A percentile compares a stretch with the other conserved stretches of the same genome.
Conservation (phyloP, 2,329 filamentous ascomycete genomes). For the Sporothrix mexicana region DNA sequence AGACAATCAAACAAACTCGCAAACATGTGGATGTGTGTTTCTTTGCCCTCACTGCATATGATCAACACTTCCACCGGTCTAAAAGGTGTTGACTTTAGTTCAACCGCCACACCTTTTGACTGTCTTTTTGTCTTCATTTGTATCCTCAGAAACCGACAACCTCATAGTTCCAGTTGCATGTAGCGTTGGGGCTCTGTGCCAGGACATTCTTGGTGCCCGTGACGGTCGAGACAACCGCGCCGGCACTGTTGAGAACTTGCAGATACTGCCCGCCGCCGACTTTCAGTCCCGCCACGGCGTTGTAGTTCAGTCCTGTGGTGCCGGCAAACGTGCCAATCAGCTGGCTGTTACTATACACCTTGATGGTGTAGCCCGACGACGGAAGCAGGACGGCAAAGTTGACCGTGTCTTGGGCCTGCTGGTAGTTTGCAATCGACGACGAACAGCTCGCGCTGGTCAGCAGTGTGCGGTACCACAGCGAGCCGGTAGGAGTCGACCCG, state of each 20-base stretch:
- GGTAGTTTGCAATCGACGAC: conserved; percentile 5
- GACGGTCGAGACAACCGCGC: neutral
- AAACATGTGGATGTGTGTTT: too few species aligned
- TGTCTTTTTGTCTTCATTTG: too few species aligned
- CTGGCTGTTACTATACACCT: neutral
- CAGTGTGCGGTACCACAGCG: conserved; percentile 11
- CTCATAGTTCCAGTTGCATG: conserved; percentile 15
- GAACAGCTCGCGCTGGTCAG: conserved; percentile 16
- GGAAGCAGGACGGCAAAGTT: neutral
- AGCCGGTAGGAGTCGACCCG: neutral
- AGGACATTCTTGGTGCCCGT: conserved; percentile 15
- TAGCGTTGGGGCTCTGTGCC: conserved; percentile 11
- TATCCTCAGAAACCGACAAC: conserved; percentile 11
- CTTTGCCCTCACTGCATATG: too few species aligned
- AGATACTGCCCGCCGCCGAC: neutral
- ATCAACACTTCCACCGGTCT: too few species aligned
- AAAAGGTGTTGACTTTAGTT: too few species aligned
- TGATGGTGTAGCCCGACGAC: neutral
- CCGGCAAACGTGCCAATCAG: neutral
- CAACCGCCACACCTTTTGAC: too few species aligned
- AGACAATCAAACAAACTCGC: too few species aligned
- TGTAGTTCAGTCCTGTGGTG: neutral
- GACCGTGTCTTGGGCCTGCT: neutral
- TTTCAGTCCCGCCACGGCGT: neutral
- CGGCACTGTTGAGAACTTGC: neutral